These are phyloP conservation scores for Grammothele lineata DNA, from an alignment of 768 basidiomycete species.

Conservation along the genomic window DNA sequence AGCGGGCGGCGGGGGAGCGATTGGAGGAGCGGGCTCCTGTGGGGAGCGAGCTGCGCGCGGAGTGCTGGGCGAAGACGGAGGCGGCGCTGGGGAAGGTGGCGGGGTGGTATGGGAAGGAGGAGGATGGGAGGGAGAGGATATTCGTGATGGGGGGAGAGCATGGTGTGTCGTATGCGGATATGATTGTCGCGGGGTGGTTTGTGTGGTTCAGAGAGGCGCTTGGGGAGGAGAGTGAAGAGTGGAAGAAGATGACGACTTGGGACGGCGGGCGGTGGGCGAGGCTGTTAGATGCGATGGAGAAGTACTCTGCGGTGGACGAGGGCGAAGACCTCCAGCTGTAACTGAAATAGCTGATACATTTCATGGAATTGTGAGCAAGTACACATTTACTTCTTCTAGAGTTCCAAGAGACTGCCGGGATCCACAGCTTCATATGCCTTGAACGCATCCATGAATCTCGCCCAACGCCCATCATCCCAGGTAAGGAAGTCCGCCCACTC, in stretches of 20 bases:
- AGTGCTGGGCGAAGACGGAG: conserved; percentile 25
- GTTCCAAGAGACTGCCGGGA: no score
- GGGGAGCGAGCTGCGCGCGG: conserved; percentile 22
- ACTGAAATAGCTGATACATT: not conserved
- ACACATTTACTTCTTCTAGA: no score
- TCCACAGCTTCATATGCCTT: conserved; percentile 25
- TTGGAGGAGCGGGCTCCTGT: conserved; percentile 30
- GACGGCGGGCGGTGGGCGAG: conserved; percentile 37
- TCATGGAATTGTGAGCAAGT: no score
- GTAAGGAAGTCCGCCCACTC: conserved; percentile 36
- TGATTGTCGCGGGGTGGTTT: conserved; percentile 29
- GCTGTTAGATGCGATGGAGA: conserved; percentile 29
- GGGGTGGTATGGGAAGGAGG: conserved; percentile 27
- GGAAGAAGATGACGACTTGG: conserved; percentile 32
- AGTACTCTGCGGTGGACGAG: conserved; percentile 27
- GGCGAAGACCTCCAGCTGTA: conserved; percentile 20
- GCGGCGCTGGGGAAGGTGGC: conserved; percentile 25
- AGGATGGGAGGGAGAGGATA: conserved; percentile 20
- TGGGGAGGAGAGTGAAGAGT: conserved; percentile 26
- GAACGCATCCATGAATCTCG: conserved; percentile 24
- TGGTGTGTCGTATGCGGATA: conserved; percentile 33
- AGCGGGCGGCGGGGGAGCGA: conserved; percentile 27
- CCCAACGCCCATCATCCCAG: conserved; percentile 41
- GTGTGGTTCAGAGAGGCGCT: conserved; percentile 30
- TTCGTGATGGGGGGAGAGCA: conserved; percentile 31